Base-by-base conservation (phyloP, 192 early-diverging fungal genomes). In the Kickxella alabastrina region DNA sequence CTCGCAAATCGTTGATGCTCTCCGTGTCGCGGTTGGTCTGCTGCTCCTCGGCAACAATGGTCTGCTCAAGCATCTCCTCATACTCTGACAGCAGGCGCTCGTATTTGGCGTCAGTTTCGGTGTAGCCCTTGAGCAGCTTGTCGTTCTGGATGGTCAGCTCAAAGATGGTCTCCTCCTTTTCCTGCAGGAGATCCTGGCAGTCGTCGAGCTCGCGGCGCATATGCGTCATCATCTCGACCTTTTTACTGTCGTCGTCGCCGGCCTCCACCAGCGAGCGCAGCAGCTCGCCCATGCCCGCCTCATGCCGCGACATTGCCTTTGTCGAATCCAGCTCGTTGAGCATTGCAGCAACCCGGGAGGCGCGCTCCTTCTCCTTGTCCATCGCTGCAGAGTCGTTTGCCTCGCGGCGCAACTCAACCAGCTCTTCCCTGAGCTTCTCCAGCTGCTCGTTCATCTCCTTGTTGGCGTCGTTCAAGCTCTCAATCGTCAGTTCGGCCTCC, bases 401-500 rank as follows among this genome's bases (percentile, higher is more conserved):
- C 31, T 77, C 68, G 19, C 51, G 57, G 15, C 69, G 59, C 45
- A 85, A 61, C 51, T 85, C 80, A 43, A 62, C 54, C 24, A 88
- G 41, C 19, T 77, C 62, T 48, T 86, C 83, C 80, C 88, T 91
- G 36, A 85, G 76, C 36, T 80, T 77, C 4, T 93, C 88, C 13
- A 96, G 60, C 57, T 92, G 88, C 26, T 66, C 71, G 25, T 68
- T 62, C 25, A 92, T 68, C 50, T 97, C 94, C 21, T 59, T 51
- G 57, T 95, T 93, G 24, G 80, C 84, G 65, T 97, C 93, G 31
- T 86, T 88, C 37, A 95, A 68, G 65, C 82, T 85, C 28, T 99
- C 95, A 6, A 95, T 77, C n/a, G 81, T 90, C 49, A 99, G 92
- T 44, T 81, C 68, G 18, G 80, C 82, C 61, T 99, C 97, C 71